Percentiles rank a stretch among this genome's conserved stretches.
These are phyloP conservation scores for Arctium minus DNA, from an alignment of 129 eudicot genomes.

Conservation along the genomic window DNA sequence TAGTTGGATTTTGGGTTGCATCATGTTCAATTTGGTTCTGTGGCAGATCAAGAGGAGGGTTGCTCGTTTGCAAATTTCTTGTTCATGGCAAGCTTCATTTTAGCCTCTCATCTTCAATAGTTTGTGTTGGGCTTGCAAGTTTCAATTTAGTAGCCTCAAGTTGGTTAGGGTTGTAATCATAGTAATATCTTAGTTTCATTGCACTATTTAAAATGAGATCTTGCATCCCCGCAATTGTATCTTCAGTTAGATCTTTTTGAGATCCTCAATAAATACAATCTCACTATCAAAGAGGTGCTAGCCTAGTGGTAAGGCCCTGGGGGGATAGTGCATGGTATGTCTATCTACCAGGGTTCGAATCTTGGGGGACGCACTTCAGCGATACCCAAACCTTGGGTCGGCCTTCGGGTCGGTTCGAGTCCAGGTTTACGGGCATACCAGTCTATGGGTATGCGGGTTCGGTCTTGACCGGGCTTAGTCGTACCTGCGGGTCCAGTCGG, in stretches of 20 bases:
- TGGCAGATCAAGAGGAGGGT: not conserved
- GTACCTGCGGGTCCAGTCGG: too few species aligned
- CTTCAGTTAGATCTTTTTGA: not conserved
- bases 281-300: too few species aligned
- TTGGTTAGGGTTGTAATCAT: not conserved
- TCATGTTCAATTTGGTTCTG: not conserved
- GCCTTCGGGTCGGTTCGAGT: too few species aligned
- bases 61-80: not conserved
- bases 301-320: too few species aligned
- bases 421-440: too few species aligned
- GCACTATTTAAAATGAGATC: not conserved
- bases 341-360: too few species aligned
- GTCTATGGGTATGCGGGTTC: too few species aligned
- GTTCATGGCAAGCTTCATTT: not conserved
- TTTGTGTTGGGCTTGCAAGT: not conserved
- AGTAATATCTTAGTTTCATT: not conserved
- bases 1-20: not conserved
- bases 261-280: not conserved
- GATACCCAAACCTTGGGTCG: too few species aligned
- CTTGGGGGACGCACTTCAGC: too few species aligned
- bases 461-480: too few species aligned
- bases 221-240: not conserved
- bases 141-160: not conserved
- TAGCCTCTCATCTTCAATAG: not conserved
- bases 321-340: too few species aligned